Evolutionary conservation across 2,329 filamentous ascomycete species (phyloP), one percentile per base, ranked within the genome.

Genomic region (Aspergillus vadensis): DNA sequence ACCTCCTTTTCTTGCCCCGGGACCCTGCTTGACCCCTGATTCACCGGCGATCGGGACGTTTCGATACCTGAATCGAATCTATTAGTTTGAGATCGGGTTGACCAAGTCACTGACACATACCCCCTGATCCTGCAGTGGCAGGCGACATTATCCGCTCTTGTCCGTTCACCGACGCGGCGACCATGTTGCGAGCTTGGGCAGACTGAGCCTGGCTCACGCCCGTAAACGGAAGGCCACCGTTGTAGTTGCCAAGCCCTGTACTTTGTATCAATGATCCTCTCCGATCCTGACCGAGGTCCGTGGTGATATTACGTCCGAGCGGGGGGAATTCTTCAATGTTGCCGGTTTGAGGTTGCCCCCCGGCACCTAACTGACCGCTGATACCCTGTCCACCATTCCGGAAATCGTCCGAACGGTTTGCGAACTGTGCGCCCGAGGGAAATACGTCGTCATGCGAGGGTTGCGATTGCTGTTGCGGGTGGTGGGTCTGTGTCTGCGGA

Each of bases 281-380:
- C 60, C 81, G 74, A 66, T 84, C 81, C 58, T 81, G 80, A 21
- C 76, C 79, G 58, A 81, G 73, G n/a, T 85, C 83, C 51, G 78
- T 77, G 50, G 80, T 77, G 19, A 77, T 73, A 57, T 81, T 82
- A 51, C 83, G 81, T 55, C 83, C 82, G 52, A 87, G 73, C n/a
- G 85, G 84, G 60, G 85, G 84, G 60, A 87, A 87, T 57, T 87
- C 85, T 15, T 87, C 84, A 51, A 85, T 84, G 66, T 82, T 85
- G 64, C 81, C 81, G 25, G 83, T 80, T 65, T 84, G 82, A 44
- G 83, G 82, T 63, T 85, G 83, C 41, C 74, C 75, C 43, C 77
- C 76, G 21, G 77, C 77, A 55, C 80, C 78, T 53, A 84, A 72
- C 68, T 83, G 82, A 54, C 81, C 81, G 57, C 81, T 81, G 39